A percentile compares a stretch with the other conserved stretches of the same genome.
phyloP scores from a whole-genome alignment of 345 rosid genomes.

The Pseudoturritis turrita region DNA sequence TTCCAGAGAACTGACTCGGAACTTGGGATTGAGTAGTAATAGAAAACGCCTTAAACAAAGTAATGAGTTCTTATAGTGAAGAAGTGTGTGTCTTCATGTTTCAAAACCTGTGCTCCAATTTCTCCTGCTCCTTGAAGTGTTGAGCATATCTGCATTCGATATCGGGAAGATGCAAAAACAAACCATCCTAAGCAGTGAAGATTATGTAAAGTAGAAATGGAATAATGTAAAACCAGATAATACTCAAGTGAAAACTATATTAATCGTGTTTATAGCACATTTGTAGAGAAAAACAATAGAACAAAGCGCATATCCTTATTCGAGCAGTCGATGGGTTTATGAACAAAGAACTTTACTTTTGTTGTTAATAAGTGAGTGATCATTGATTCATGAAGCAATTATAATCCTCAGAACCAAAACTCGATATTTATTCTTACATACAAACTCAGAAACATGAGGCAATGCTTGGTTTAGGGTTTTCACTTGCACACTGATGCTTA shows the following conservation, averaged over 20 bases:
- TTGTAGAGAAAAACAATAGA: neutral
- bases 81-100: neutral
- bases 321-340: neutral
- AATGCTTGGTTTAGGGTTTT: neutral
- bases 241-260: neutral
- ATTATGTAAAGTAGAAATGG: neutral
- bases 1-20: neutral
- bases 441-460: neutral
- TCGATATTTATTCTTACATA: neutral
- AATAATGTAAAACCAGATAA: neutral
- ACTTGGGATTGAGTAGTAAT: neutral
- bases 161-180: neutral
- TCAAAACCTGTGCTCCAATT: constrained; percentile 15
- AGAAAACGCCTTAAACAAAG: neutral
- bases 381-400: neutral
- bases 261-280: neutral
- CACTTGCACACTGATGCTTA: neutral
- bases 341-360: neutral
- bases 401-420: neutral
- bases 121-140: constrained; percentile 1
- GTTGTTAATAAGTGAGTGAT: neutral
- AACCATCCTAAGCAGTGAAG: neutral
- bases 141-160: constrained; percentile 3
- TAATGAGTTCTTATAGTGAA: neutral
- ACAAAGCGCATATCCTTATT: no score